Percentiles rank a stretch among this genome's conserved stretches.
These are phyloP conservation scores for Chenopodium album DNA, from an alignment of 148 eudicot genomes.

Conservation along the genomic window DNA sequence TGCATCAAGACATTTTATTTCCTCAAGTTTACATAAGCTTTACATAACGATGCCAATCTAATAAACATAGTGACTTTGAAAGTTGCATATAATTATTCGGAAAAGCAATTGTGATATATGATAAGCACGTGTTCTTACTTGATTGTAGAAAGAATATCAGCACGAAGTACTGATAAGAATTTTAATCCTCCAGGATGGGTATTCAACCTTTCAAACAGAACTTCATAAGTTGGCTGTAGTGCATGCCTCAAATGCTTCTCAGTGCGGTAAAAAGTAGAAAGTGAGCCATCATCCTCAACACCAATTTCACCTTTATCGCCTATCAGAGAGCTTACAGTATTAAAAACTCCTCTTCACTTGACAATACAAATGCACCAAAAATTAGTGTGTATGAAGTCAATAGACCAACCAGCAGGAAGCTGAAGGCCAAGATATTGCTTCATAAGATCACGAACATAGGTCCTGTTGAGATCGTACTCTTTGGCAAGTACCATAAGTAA, in stretches of 20 bases:
- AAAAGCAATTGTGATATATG: background rate
- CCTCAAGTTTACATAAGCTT: background rate
- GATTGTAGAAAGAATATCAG: conserved; percentile 70
- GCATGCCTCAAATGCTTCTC: conserved; percentile 83
- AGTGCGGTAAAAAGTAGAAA: conserved; percentile 71
- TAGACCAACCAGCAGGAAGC: conserved; percentile 57
- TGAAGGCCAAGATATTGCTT: conserved; percentile 84
- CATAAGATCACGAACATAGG: conserved; percentile 69
- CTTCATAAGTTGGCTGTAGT: conserved; percentile 81
- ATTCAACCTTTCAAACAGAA: conserved; percentile 82
- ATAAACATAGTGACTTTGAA: background rate
- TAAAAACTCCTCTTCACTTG: background rate
- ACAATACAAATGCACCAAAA: background rate
- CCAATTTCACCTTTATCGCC: conserved; percentile 47
- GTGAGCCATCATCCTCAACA: conserved; percentile 57
- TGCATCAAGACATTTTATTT: background rate
- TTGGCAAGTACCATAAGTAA: conserved; percentile 64
- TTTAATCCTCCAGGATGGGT: conserved; percentile 94
- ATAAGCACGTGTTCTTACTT: conserved; percentile 55
- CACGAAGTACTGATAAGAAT: conserved; percentile 70
- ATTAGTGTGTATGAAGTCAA: background rate
- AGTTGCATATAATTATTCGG: background rate
- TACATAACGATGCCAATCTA: background rate
- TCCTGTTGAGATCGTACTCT: conserved; percentile 83
- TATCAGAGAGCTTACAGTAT: conserved; percentile 26